phyloP scores from a whole-genome alignment of 2,329 filamentous ascomycete genomes.

The Dactylellina sp. region DNA sequence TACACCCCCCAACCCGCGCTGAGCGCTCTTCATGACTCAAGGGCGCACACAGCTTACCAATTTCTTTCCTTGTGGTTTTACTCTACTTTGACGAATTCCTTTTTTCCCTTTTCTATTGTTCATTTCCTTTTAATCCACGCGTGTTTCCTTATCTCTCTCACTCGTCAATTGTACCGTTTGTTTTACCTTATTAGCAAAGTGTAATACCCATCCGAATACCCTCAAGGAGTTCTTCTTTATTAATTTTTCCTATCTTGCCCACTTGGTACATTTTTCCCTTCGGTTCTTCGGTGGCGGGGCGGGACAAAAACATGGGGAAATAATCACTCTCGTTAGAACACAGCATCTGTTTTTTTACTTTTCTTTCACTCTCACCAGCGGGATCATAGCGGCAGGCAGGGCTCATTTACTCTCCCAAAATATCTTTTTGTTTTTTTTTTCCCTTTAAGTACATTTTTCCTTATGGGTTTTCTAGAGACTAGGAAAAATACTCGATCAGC shows the following conservation, averaged over 20 bases:
- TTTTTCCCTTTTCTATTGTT: constrained; percentile 26
- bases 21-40: constrained; percentile 56
- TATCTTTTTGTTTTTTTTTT: constrained; percentile 16
- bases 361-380: constrained; percentile 29
- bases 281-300: constrained; percentile 23
- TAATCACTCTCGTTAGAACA: constrained; percentile 52
- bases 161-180: constrained; percentile 13
- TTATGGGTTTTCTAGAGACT: constrained; percentile 54
- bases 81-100: constrained; percentile 49
- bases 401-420: constrained; percentile 36
- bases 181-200: constrained; percentile 45
- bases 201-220: constrained; percentile 57
- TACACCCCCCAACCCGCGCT: constrained; percentile 28
- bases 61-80: constrained; percentile 32
- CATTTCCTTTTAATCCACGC: constrained; percentile 7
- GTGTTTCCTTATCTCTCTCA: constrained; percentile 42
- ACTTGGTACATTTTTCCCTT: constrained; percentile 30
- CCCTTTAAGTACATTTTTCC: constrained; percentile 32
- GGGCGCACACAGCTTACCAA: constrained; percentile 49
- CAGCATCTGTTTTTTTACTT: constrained; percentile 28
- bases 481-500: constrained; percentile 53
- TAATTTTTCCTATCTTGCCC: constrained; percentile 36
- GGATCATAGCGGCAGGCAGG: constrained; percentile 55
- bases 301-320: constrained; percentile 44
- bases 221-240: constrained; percentile 47